Evolutionary conservation across 257 asterid genomes (phyloP).

Genomic region (Salvia rosmarinus): DNA sequence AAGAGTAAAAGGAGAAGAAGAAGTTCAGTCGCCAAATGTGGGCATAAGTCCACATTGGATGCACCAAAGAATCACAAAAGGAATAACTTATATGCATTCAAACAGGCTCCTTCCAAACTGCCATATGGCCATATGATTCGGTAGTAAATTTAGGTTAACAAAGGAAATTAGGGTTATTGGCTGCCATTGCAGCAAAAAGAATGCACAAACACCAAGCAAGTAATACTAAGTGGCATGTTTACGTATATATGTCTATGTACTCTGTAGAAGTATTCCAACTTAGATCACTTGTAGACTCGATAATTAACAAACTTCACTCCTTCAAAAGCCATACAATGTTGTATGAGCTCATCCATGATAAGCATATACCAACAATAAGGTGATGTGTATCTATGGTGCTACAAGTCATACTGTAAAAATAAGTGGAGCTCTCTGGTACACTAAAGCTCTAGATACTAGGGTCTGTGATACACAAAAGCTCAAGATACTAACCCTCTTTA

Average conservation of each 20-base stretch:
- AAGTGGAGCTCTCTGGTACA: background rate
- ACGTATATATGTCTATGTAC: background rate
- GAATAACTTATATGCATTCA: background rate
- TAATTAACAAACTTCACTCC: background rate
- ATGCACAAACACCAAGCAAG: background rate
- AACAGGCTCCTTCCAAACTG: background rate
- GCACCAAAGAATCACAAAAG: conserved; percentile 7
- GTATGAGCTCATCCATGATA: background rate
- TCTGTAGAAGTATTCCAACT: conserved; percentile 14
- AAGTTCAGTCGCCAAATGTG: conserved; percentile 22
- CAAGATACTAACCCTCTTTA: conserved; percentile 8
- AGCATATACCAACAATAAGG: conserved; percentile 8
- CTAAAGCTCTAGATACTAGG: conserved; percentile 1
- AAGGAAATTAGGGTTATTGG: background rate
- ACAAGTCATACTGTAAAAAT: background rate
- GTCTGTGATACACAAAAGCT: background rate
- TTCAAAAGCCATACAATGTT: conserved; percentile 7
- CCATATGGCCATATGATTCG: background rate
- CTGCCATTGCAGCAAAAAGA: background rate
- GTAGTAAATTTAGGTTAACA: conserved; percentile 6
- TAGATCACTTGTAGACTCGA: conserved; percentile 14
- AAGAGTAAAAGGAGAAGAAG: background rate
- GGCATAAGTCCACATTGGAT: background rate
- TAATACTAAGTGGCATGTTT: background rate
- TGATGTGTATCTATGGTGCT: background rate